Evolutionary conservation across 139 green algal species (phyloP), one percentile per base, ranked within the genome.

Genomic region (Volvox africanus): DNA sequence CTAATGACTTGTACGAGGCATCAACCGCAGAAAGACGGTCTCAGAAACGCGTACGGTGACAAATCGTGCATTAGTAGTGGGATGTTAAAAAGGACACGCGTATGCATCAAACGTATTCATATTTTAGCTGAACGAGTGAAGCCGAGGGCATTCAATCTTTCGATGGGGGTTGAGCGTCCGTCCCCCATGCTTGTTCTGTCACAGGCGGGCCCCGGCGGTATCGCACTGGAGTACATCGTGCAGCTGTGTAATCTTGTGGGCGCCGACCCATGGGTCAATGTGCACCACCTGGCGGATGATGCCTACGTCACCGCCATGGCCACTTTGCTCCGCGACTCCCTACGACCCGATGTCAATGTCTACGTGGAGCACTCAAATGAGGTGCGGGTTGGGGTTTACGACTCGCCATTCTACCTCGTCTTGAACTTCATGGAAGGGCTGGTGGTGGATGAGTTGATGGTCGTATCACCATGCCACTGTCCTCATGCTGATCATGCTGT

Each of bases 351-450:
- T 61, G 35, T 94, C 9, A 82, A 75, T 0, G 68, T 94, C 0
- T 88, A 89, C 86, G 84, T 94, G 50, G 92, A 92, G 78, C 92
- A 94, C 79, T 90, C 78, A n/a, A 93, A 93, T 33, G 92, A 92
- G 78, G 88, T 92, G 65, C 21, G 65, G 26, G 33, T 24, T 65
- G 68, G 16, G 73, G 67, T 55, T 16, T n/a, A 22, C 9, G 44
- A 55, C 9, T 55, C 9, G 44, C 5, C 44, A 9, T 55, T 55
- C 5, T 55, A 55, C 44, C 5, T 55, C 44, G 5, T 55, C 44
- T 5, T 55, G 44, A 55, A 55, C n/a, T 55, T 9, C 44, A 9
- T 55, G 9, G 5, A 9, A 55, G 44, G 9, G 44, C 44, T 55
- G 44, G 44, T 9, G 44, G 44, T 55, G 44, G 44, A 55, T 55